Base-by-base conservation (phyloP, 2,329 filamentous ascomycete species). In the Herpotrichia juniperi region DNA sequence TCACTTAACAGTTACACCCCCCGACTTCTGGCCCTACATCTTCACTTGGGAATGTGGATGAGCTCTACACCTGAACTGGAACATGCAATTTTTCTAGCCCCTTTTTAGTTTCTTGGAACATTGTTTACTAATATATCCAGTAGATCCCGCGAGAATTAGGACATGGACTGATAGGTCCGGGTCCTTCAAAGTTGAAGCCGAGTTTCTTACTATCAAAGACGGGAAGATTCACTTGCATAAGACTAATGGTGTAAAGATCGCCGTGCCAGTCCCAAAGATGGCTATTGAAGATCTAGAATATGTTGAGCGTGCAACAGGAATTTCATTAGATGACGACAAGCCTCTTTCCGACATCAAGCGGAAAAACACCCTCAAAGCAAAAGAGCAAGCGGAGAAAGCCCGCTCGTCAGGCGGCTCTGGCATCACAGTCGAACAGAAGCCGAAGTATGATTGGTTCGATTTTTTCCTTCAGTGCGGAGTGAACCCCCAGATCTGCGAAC, bases 171-270 rank as follows among this genome's bases (percentile, higher is more conserved):
- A 99, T 75, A 86, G 94, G 62, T 91, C 91, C 30, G 94, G 93
- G 65, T 93, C 93, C 1, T 99, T 99, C 77, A 97, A 91, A 63
- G 94, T 99, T 49, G 94, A 97, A 61, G 94, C 94, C 14, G 91
- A 99, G 71, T 99, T 97, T 68, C 85, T 99, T 46, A 93, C 92
- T 24, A 83, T 97, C 46, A 91, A 91, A 72, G 94, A 97, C 70
- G 91, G 93, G 58, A 97, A 97, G 75, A 96, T 99, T 60, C 96
- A 99, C 74, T 81, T 99, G 19, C 94, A 99, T 79, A 99, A 99
- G 78, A 83, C 91, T 76, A 99, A 99, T 70, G 94, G 94, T 31
- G 92, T 99, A 65, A 97, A 97, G 76, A 99, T 99, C 74, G 94
- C 94, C 8, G 94, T 99, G 3, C 94, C 94, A 2, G 86, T 97